Evolutionary conservation across 306 rosid species (phyloP), one percentile per base, ranked within the genome.

Genomic region (Rubus parviflorus): DNA sequence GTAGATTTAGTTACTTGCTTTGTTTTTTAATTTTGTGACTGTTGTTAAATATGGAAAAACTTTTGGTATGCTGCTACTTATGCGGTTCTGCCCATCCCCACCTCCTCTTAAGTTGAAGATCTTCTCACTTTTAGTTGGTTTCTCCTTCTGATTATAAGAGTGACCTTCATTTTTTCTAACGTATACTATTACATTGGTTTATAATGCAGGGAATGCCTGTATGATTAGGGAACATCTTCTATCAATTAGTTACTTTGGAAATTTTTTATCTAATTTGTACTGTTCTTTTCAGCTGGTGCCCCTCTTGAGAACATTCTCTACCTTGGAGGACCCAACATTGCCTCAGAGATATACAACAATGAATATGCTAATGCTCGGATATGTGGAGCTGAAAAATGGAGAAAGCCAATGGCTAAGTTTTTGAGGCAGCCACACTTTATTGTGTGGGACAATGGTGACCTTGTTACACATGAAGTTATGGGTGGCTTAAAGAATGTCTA

Each of bases 361-460:
- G 98, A 94, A 83, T 94, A 94, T 58, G 98, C 98, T 72, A 92
- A 94, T 85, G 98, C 98, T 85, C 89, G 97, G 60, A 89, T 94
- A 62, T 94, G 98, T 64, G 98, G 98, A 53, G 87, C 95, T 25
- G 98, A 88, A 76, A 90, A 94, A 81, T 94, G 98, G 98, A 83
- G 97, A 84, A 92, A 90, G 84, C 85, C 97, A 30, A 57, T 94
- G 86, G 98, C 98, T 23, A 88, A 80, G 82, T 90, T 94, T 85
- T 79, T 94, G 81, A 92, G 97, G 88, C 98, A 92, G 48, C 91
- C 98, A 25, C 98, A 94, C 80, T 92, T 94, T 67, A 63, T 90
- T 51, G 97, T 94, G 69, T 94, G 98, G 98, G 98, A 94, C 85
- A 94, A 94, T 78, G 95, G 89, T 56, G 98, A 94, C 66, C 96